Base-by-base conservation (phyloP, 2,329 filamentous ascomycete species). In the Fusarium clavum region DNA sequence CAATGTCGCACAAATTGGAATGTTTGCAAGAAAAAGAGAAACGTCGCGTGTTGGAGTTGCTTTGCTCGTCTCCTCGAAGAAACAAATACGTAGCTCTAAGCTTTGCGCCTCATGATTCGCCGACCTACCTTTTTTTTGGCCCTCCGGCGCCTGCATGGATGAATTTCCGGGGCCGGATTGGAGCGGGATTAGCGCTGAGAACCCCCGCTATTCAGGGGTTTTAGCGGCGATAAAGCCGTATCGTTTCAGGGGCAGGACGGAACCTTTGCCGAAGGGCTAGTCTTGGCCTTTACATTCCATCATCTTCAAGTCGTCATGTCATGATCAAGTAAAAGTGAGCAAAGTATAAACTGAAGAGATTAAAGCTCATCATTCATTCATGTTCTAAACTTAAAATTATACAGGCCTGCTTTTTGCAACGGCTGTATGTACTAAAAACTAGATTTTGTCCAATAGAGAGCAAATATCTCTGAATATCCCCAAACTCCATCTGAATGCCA, bases 201-300 rank as follows among this genome's bases (percentile, higher is more conserved):
- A 65, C 55, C 64, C 68, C 63, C 55, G 55, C 59, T 61, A 34
- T 69, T 67, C 68, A 70, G 64, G 68, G 68, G 68, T 55, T 59
- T 51, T 71, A 71, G 67, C 51, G 63, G 51, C 44, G 38, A 45
- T 57, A 57, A 49, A 56, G 34, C 51, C 57, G 52, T 54, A 55
- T 32, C 12, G 48, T 52, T 68, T 69, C 63, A 69, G 68, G 67
- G 68, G 59, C 46, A 54, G 38, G 29, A 51, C 16, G 49, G 48
- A 22, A 52, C 40, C 24, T 64, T 44, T 44, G 54, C 12, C 45
- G 62, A 70, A 40, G 41, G 22, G 12, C 45, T 14, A 46, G 47
- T 53, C 52, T 57, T 52, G 48, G 43, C 43, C n/a, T 8, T 22
- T 16, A 30, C 12, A 30, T 30, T 14, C 29, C 29, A 13, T 30